phyloP scores from a whole-genome alignment of 805 yeast species.

The Yamadazyma paraphyllophila region DNA sequence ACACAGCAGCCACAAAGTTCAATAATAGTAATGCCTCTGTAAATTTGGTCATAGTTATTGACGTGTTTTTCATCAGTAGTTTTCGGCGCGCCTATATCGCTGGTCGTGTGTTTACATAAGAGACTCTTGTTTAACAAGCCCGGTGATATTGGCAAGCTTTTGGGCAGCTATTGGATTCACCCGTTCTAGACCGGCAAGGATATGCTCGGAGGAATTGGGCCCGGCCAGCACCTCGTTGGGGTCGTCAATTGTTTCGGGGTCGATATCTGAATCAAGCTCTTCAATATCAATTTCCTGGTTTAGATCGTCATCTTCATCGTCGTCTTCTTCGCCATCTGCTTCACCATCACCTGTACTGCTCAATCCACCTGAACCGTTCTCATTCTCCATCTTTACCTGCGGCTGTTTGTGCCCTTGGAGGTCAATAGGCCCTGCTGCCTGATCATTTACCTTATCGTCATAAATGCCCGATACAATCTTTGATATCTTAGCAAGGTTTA shows the following conservation, averaged over 20 bases:
- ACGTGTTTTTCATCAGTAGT: slow-evolving; percentile 4
- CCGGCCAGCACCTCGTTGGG: slow-evolving; percentile 15
- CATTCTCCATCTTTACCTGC: slow-evolving; percentile 20
- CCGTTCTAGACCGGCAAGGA: slow-evolving; percentile 6
- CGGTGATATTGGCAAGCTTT: slow-evolving; percentile 29
- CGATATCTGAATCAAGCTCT: slow-evolving; percentile 18
- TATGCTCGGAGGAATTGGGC: slow-evolving; percentile 15
- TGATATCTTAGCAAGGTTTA: slow-evolving; percentile 41
- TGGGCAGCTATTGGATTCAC: slow-evolving; percentile 24
- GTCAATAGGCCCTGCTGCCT: slow-evolving; percentile 2
- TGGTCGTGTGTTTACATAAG: slow-evolving; percentile 12
- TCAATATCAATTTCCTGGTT: background rate
- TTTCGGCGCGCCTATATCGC: background rate
- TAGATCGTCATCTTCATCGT: slow-evolving; percentile 15
- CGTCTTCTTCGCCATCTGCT: slow-evolving; percentile 18
- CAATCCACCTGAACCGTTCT: slow-evolving; percentile 14
- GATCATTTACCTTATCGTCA: slow-evolving; percentile 21
- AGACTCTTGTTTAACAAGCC: slow-evolving; percentile 38
- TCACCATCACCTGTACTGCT: slow-evolving; percentile 18
- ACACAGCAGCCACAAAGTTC: slow-evolving; percentile 48
- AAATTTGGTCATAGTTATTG: slow-evolving; percentile 58
- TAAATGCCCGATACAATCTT: slow-evolving; percentile 42
- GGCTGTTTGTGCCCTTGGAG: slow-evolving; percentile 24
- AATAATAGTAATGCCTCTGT: slow-evolving; percentile 53
- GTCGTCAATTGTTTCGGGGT: slow-evolving; percentile 15